Evolutionary conservation across 2,329 filamentous ascomycete genomes (phyloP), one percentile per base, ranked within the genome.

Genomic region (Colletotrichum horii): DNA sequence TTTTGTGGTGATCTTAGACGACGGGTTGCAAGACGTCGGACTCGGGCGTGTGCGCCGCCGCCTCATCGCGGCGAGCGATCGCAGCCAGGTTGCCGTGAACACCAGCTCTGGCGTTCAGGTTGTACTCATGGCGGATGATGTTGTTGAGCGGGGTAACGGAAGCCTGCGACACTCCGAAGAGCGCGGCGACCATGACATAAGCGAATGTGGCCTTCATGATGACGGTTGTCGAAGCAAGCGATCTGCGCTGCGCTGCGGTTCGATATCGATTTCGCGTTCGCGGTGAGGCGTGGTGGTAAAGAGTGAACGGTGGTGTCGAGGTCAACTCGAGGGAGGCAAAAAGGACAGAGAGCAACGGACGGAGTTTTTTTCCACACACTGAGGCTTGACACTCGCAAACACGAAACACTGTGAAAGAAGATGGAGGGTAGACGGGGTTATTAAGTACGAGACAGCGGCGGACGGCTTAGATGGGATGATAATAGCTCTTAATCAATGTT

Each of bases 41-140:
- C 8, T 62, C 56, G 34, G 34, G n/a, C 19, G 19, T 43, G 22
- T 36, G 8, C 3, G 22, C 32, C 8, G 22, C 32, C 4, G 9
- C 32, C 43, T 69, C 70, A 3, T 65, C 70, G 8, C 70, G 70
- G 36, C 60, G 70, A 7, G 30, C 43, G 28, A 52, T 22, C 11
- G 43, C 43, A 0, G 43, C 43, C 43, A 73, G 34, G 28, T 61
- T 67, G 56, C 70, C 73, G 64, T 73, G 73, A 12, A 68, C 73
- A 15, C 73, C 73, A 4, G 73, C 70, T 55, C 73, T 73, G n/a
- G 73, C 73, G 56, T 73, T 75, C 38, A 75, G 26, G 56, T 75
- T 75, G 73, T 75, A 75, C 64, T 75, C 73, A 28, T 75, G 73
- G 14, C 73, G 73, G 28, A 75, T 68, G 70, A 75, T 75, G 73